Conservation (phyloP, 2,329 filamentous ascomycete genomes). For the Pyrenochaeta sp. region DNA sequence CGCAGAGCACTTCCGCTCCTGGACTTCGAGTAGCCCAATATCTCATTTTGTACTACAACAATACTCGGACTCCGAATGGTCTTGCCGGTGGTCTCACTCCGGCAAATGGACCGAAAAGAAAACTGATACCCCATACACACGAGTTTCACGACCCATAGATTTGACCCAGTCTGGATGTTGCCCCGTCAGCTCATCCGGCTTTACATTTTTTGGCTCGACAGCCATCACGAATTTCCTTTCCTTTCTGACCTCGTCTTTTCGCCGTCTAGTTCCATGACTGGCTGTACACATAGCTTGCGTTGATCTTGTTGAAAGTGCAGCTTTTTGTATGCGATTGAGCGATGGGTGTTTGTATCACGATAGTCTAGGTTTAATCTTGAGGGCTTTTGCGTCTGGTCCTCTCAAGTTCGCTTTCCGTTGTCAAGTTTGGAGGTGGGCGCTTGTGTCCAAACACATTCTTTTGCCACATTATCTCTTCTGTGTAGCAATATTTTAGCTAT, state of each 20-base stretch:
- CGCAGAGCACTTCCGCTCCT: slow-evolving; percentile 28
- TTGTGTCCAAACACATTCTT: neutral
- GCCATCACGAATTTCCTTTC: slow-evolving; percentile 37
- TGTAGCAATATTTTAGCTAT: slow-evolving; percentile 1
- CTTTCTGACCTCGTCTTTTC: slow-evolving; percentile 1
- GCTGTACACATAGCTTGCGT: neutral
- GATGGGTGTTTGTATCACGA: slow-evolving; percentile 1
- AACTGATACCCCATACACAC: slow-evolving; percentile 48
- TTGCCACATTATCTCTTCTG: slow-evolving; percentile 1
- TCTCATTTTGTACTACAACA: slow-evolving; percentile 29
- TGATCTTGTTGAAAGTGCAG: neutral
- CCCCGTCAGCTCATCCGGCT: slow-evolving; percentile 7
- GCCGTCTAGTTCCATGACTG: neutral
- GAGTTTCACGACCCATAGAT: slow-evolving; percentile 50
- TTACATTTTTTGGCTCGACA: slow-evolving; percentile 24
- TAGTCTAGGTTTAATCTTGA: slow-evolving; percentile 1
- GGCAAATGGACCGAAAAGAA: slow-evolving; percentile 36
- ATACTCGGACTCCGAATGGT: slow-evolving; percentile 21
- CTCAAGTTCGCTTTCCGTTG: neutral
- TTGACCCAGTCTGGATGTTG: slow-evolving; percentile 19
- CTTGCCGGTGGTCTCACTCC: slow-evolving; percentile 8
- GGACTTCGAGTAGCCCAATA: slow-evolving; percentile 21
- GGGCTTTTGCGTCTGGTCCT: neutral
- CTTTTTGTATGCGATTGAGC: neutral
- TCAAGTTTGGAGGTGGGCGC: neutral